Evolutionary conservation across 495 filamentous ascomycete species (phyloP), one percentile per base, ranked within the genome.

Genomic region (Lindgomyces ingoldianus): DNA sequence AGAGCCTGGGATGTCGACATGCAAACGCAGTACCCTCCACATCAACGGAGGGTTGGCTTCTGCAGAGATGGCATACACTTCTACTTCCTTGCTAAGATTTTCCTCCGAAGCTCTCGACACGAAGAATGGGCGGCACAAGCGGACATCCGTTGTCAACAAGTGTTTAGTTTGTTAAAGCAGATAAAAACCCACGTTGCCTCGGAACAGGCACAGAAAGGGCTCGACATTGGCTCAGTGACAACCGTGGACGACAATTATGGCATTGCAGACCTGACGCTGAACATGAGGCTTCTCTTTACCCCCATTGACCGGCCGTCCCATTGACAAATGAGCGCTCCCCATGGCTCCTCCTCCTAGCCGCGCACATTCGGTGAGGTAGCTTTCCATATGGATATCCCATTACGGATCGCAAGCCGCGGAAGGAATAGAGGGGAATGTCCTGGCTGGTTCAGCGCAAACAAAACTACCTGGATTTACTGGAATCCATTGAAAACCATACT

Each of bases 211-310:
- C 72, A 77, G 10, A 76, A 80, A 45, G 83, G 83, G 6, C 80
- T 84, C 58, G 80, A 85, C 60, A 70, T 82, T 64, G 84, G 84
- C 33, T 81, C 81, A 2, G 82, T 85, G 3, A 81, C 78, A 30
- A 79, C 82, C 16, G 85, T 88, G 47, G 82, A 88, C 69, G 80
- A 83, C 12, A 76, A 78, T 26, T 88, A 85, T 64, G 85, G 82
- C 1, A 73, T 84, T 22, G 77, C 78, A 54, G 80, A 87, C 69
- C 73, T 87, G 68, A 86, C 83, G 14, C 76, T 87, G 59, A 82
- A 89, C 69, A 89, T 89, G 85, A 84, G 85, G 57, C 78, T 84
- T 55, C 78, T 89, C 14, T 89, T 89, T 49, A 67, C 68, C 19
- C 68, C 68, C 14, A 52, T 70, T 21, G 24, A 42, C 29, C 50